Evolutionary conservation across 768 basidiomycete species (phyloP).

Genomic region (Amanita rubescens): DNA sequence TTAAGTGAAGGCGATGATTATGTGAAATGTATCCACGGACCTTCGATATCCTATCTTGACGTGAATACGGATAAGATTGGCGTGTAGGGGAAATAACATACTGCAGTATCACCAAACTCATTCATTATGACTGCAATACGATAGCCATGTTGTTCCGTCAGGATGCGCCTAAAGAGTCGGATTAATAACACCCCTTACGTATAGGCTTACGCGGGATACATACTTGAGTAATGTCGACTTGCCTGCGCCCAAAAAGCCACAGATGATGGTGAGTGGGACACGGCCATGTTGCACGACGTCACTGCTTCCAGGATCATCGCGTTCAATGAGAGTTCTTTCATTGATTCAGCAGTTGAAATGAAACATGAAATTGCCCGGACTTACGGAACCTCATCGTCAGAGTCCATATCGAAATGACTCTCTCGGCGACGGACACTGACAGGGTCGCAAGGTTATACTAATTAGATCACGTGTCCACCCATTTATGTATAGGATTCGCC

Average conservation of each 20-base stretch:
- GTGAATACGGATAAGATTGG: slow-evolving; percentile 6
- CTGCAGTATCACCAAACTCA: slow-evolving; percentile 94
- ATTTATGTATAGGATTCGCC: background rate
- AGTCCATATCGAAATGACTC: slow-evolving; percentile 25
- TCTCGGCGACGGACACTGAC: slow-evolving; percentile 3
- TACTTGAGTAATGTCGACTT: slow-evolving; percentile 89
- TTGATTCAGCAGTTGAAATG: background rate
- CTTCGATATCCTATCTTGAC: slow-evolving; percentile 76
- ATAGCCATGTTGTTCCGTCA: slow-evolving; percentile 91
- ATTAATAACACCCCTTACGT: background rate
- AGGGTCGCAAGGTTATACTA: no score
- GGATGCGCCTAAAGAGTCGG: slow-evolving; percentile 53
- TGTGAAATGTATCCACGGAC: slow-evolving; percentile 32
- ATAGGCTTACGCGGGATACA: slow-evolving; percentile 16
- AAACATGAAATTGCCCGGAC: slow-evolving; percentile 18
- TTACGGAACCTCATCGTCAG: slow-evolving; percentile 56
- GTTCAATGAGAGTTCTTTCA: slow-evolving; percentile 22
- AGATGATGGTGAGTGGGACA: slow-evolving; percentile 90
- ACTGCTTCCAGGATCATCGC: slow-evolving; percentile 2
- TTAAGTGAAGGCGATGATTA: background rate
- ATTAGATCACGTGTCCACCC: background rate
- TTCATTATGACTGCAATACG: slow-evolving; percentile 98
- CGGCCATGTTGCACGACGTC: slow-evolving; percentile 11
- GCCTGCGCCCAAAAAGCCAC: slow-evolving; percentile 91
- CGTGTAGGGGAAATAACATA: slow-evolving; percentile 28